These are phyloP conservation scores for Talaromyces verruculosus DNA, from an alignment of 2,329 filamentous ascomycete genomes.

Conservation along the genomic window DNA sequence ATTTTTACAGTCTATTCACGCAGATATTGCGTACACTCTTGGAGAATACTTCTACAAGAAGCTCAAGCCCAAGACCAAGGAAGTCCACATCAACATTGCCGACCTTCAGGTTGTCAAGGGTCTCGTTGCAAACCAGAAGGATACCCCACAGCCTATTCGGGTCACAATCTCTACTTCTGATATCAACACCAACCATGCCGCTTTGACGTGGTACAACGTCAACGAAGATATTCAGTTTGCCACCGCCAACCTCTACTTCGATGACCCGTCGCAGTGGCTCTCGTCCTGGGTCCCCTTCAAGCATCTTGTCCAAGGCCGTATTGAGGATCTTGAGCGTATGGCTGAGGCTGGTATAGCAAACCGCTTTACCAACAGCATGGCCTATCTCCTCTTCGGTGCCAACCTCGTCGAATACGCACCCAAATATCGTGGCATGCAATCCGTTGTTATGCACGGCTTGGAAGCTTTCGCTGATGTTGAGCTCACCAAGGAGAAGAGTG, in stretches of 20 bases:
- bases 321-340: conserved; percentile 29
- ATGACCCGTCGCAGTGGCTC: conserved; percentile 28
- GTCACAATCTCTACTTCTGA: conserved; percentile 49
- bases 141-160: conserved; percentile 4
- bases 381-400: conserved; percentile 28
- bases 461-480: conserved; percentile 32
- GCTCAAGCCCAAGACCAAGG: conserved; percentile 17
- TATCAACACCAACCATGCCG: background rate
- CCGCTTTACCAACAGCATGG: conserved; percentile 30
- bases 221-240: conserved; percentile 29
- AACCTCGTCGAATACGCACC: conserved; percentile 26
- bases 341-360: conserved; percentile 30
- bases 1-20: conserved; percentile 22
- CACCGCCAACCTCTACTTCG: conserved; percentile 26
- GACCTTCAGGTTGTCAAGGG: conserved; percentile 36
- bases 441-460: conserved; percentile 25
- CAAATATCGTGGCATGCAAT: conserved; percentile 25
- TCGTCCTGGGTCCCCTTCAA: conserved; percentile 27
- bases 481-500: conserved; percentile 23
- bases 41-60: conserved; percentile 26
- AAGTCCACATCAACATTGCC: conserved; percentile 25
- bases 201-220: conserved; percentile 32
- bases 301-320: conserved; percentile 30
- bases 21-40: conserved; percentile 29
- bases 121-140: conserved; percentile 48